Evolutionary conservation across 345 rosid species (phyloP), one percentile per base, ranked within the genome.

Genomic region (Euphorbia lathyris): DNA sequence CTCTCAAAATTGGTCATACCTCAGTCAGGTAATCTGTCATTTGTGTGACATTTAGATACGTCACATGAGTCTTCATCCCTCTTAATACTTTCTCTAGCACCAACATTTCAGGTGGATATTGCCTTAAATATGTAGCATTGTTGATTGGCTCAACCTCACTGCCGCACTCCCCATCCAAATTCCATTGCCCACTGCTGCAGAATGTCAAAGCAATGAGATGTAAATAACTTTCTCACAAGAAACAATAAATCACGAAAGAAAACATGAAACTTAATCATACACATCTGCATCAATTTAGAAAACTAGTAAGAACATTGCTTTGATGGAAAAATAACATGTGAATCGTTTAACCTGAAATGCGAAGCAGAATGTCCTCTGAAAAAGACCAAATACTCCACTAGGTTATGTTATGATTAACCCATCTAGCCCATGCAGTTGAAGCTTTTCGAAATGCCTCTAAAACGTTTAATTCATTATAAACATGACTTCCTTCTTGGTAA

Each of bases 151-250:
- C 91, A 7, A 83, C 84, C 81, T 95, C 97, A 6, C 82, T 83
- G 60, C 92, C 86, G 36, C 99, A 95, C 2, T 87, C 92, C 14
- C 99, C 99, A 1, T 98, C 97, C 0, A 98, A 93, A 72, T 95
- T 95, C 99, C 99, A 95, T 64, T 95, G 99, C 55, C 99, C 99
- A 0, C 99, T 98, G 1, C 99, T 95, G 80, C 72, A 83, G 13
- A n/a, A n/a, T n/a, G n/a, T n/a, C n/a, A n/a, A n/a, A n/a, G n/a
- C n/a, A 72, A 25, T 45, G 13, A 19, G 4, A 20, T n/a, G 14
- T 22, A 58, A 45, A 42, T 45, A n/a, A 45, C 22, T 42, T 55
- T 32, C 43, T 53, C 25, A 5, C 9, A 14, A 29, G 29, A n/a
- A n/a, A n/a, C n/a, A n/a, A n/a, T n/a, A n/a, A n/a, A n/a, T n/a